Percentiles rank a stretch among this genome's conserved stretches.
These are phyloP conservation scores for Neospora caninum DNA, from an alignment of 169 alveolate genomes.

Conservation along the genomic window DNA sequence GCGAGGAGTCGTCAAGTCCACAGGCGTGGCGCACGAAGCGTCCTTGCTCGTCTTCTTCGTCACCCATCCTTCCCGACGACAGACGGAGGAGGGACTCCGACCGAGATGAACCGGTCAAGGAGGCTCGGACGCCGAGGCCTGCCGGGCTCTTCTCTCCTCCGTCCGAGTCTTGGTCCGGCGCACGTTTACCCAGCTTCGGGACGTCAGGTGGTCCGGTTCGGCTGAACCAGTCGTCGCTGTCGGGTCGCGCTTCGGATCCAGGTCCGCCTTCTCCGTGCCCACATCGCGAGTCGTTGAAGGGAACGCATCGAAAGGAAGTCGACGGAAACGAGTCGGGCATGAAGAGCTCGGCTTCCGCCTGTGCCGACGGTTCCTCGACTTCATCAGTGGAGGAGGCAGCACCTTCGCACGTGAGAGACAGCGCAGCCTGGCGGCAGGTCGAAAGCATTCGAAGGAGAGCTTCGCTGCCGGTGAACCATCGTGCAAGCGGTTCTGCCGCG, in stretches of 20 bases:
- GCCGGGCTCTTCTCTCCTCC: background rate
- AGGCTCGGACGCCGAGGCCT: background rate
- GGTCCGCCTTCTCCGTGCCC: background rate
- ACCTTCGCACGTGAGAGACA: background rate
- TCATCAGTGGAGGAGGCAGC: too few relatives aligned
- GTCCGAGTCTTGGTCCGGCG: background rate
- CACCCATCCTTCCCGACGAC: too few relatives aligned
- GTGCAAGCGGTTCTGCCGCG: background rate
- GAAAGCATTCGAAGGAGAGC: background rate
- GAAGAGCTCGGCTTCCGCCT: too few relatives aligned
- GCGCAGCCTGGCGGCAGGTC: background rate
- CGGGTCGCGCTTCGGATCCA: background rate
- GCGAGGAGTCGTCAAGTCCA: too few relatives aligned
- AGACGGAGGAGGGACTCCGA: background rate
- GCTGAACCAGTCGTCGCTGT: background rate
- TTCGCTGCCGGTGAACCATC: background rate
- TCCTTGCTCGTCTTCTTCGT: too few relatives aligned
- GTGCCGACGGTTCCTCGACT: too few relatives aligned
- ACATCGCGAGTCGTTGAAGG: background rate
- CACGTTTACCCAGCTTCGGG: background rate
- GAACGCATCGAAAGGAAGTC: background rate
- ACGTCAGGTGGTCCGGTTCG: background rate
- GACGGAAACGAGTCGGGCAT: too few relatives aligned
- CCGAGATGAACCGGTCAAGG: background rate
- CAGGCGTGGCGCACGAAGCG: too few relatives aligned